Conservation (phyloP, 345 rosid species). For the Lepidium sativum region DNA sequence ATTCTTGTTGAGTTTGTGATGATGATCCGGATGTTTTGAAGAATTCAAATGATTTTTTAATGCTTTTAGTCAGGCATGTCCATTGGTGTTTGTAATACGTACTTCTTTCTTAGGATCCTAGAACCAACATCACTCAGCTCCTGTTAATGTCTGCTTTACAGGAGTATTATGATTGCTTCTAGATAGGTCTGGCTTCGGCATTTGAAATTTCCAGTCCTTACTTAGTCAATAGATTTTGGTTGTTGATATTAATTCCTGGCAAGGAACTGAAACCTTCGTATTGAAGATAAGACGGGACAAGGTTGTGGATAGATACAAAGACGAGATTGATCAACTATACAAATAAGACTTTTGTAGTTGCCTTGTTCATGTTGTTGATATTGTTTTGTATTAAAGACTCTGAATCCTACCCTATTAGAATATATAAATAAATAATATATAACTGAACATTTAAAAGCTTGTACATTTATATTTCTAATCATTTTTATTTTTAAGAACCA, state of each 20-base stretch:
- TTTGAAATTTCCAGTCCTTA: too few relatives aligned
- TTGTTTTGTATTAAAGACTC: neutral
- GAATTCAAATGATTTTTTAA: neutral
- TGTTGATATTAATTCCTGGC: neutral
- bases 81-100: neutral
- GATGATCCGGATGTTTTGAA: neutral
- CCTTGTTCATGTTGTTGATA: neutral
- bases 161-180: neutral
- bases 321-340: slow-evolving; percentile 58
- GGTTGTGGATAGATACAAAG: slow-evolving; percentile 39
- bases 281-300: slow-evolving; percentile 86
- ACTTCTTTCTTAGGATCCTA: neutral
- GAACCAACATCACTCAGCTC: neutral
- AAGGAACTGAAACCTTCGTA: neutral
- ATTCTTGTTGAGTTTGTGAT: neutral
- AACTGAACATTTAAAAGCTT: neutral
- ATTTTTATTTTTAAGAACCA: too few relatives aligned
- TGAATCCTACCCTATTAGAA: neutral
- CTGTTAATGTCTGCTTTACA: neutral
- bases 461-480: too few relatives aligned
- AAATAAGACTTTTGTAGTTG: slow-evolving; percentile 12
- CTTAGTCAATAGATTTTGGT: too few relatives aligned
- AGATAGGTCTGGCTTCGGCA: neutral
- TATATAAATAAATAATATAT: neutral
- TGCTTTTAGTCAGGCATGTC: neutral